These are phyloP conservation scores for Zasmidium angulare DNA, from an alignment of 2,329 filamentous ascomycete genomes.

Conservation along the genomic window DNA sequence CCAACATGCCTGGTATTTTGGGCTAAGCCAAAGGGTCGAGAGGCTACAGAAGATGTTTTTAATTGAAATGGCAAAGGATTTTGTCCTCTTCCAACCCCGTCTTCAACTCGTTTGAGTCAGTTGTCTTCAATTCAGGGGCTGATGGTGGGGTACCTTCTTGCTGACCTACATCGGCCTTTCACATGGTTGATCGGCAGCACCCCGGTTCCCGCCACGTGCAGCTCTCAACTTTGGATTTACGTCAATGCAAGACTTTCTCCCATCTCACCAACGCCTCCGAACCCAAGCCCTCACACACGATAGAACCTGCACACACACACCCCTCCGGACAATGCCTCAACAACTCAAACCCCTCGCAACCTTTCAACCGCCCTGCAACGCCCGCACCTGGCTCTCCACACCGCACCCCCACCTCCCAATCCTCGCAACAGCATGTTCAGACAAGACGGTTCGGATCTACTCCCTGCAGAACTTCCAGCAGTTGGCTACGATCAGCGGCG, in stretches of 20 bases:
- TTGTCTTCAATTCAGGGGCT: neutral
- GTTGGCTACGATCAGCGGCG: conserved; percentile 77
- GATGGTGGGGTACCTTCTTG: neutral
- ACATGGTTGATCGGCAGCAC: neutral
- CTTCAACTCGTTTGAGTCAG: no score
- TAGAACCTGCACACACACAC: no score
- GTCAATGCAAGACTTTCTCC: neutral
- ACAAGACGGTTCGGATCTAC: conserved; percentile 86
- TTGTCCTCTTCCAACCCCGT: no score
- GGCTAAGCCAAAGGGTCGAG: no score
- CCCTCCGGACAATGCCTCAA: neutral
- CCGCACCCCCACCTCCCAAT: conserved; percentile 86
- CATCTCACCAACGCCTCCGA: neutral
- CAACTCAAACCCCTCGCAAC: conserved; percentile 49
- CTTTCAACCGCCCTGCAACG: conserved; percentile 52
- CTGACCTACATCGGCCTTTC: neutral
- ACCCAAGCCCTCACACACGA: no score
- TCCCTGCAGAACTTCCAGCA: conserved; percentile 77
- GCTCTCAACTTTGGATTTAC: no score
- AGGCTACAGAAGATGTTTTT: no score
- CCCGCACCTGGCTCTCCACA: conserved; percentile 79
- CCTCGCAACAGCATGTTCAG: conserved; percentile 81
- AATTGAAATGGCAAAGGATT: no score
- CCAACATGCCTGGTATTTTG: no score
- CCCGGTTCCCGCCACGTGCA: neutral